Base-by-base conservation (phyloP, 768 basidiomycete species). In the Collybiopsis luxurians region DNA sequence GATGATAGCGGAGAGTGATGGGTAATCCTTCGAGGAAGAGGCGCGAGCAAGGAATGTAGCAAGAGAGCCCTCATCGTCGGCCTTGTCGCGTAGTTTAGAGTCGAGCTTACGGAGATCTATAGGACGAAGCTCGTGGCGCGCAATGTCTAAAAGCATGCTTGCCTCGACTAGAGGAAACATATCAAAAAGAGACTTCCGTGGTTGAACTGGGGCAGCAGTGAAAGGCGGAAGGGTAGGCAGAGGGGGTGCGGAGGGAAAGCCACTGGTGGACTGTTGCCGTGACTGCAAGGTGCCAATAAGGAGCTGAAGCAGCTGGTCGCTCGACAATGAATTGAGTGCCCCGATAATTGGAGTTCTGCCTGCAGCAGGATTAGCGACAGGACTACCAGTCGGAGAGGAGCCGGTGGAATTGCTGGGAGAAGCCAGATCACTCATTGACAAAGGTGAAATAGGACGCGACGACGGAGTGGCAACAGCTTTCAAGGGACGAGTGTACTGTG, bases 111-210 rank as follows among this genome's bases (percentile, higher is more conserved):
- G 17, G 2, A 58, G 27, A 23, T 44, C 42, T n/a, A 51, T 44
- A 13, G 56, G 56, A 10, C 39, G 56, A 19, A 58, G 39, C 9
- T 51, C 48, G 23, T 58, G 56, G 12, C 48, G 56, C 11, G 50
- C 42, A 23, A 58, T 52, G 21, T 58, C 56, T 49, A 58, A 24
- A 15, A 58, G 21, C 23, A 52, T 31, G 24, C 17, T 21, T 19
- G 34, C 26, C 26, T 51, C 49, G 10, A 58, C 15, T 19, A 27
- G 26, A 13, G 56, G 56, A 21, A 52, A 58, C 1, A 24, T 26
- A 44, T 51, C 39, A 28, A 52, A 52, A 27, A 58, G 50, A 23
- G 56, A 58, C 55, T 56, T 56, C 49, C 55, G 31, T 24, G 26
- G 28, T 36, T 50, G n/a, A 34, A 28, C 26, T 1, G 34, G 28